Percentiles rank a stretch among this genome's conserved stretches.
These are phyloP conservation scores for Salix purpurea DNA, from an alignment of 345 rosid genomes.

Conservation along the genomic window DNA sequence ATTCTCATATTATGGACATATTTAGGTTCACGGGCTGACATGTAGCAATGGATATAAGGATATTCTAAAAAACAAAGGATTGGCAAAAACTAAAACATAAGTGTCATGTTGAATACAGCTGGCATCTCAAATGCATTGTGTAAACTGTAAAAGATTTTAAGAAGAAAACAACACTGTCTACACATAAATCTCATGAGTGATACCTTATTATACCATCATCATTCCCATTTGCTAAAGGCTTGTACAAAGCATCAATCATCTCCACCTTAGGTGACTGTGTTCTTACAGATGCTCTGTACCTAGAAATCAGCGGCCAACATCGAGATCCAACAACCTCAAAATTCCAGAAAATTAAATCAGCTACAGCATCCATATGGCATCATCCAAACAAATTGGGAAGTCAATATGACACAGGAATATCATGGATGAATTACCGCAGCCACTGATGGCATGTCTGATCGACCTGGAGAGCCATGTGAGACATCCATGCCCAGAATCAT, in stretches of 20 bases:
- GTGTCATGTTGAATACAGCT: background rate
- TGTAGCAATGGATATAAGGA: no score
- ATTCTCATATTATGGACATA: background rate
- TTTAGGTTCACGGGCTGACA: no score
- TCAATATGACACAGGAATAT: background rate
- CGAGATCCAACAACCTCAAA: slow-evolving; percentile 86
- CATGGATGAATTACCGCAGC: slow-evolving; percentile 57
- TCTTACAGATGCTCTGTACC: slow-evolving; percentile 85
- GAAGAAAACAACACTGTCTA: no score
- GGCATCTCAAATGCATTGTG: background rate
- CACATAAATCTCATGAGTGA: background rate
- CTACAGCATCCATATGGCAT: slow-evolving; percentile 2
- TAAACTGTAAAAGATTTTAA: no score
- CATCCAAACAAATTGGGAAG: background rate
- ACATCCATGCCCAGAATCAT: slow-evolving; percentile 97
- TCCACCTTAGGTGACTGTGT: slow-evolving; percentile 75
- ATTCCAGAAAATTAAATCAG: slow-evolving; percentile 5
- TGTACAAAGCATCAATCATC: slow-evolving; percentile 82
- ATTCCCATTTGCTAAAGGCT: slow-evolving; percentile 49
- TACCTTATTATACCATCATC: slow-evolving; percentile 90
- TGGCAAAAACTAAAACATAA: background rate
- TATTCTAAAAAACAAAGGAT: no score
- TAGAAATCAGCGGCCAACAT: slow-evolving; percentile 75
- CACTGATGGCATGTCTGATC: slow-evolving; percentile 62
- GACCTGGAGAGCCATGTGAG: slow-evolving; percentile 89